These are phyloP conservation scores for Pterocarpus macrocarpus DNA, from an alignment of 306 rosid species.

Conservation along the genomic window DNA sequence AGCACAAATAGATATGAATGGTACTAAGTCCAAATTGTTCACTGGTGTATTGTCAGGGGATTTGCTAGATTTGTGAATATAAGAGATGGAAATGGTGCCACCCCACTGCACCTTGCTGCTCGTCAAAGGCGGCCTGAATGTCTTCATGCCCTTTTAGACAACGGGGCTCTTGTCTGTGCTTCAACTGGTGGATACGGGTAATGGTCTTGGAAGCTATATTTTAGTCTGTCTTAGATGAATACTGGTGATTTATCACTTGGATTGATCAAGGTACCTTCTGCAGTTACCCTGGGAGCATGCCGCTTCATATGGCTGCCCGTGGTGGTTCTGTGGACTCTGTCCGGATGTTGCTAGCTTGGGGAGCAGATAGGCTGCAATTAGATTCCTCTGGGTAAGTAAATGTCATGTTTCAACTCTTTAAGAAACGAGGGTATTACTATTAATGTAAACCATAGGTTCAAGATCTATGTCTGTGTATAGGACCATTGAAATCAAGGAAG, in stretches of 20 bases:
- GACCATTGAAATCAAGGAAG: conserved; percentile 9
- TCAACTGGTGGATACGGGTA: conserved; percentile 86
- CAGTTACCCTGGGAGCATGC: conserved; percentile 84
- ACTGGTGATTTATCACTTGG: conserved; percentile 30
- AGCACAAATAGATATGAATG: background rate
- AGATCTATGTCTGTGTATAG: background rate
- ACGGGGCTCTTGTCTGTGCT: conserved; percentile 90
- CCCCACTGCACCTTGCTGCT: conserved; percentile 90
- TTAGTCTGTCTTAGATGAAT: conserved; percentile 30
- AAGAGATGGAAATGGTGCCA: conserved; percentile 87
- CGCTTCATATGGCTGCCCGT: conserved; percentile 93
- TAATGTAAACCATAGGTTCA: background rate
- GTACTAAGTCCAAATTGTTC: conserved; percentile 9
- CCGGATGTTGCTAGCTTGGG: conserved; percentile 87
- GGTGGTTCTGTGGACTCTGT: conserved; percentile 87
- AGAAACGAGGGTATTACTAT: background rate
- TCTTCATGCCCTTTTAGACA: conserved; percentile 72
- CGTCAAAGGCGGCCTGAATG: conserved; percentile 73
- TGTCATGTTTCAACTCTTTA: background rate
- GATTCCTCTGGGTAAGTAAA: conserved; percentile 80
- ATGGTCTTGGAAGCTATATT: conserved; percentile 8
- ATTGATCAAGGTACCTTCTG: conserved; percentile 57
- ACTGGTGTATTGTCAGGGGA: conserved; percentile 69
- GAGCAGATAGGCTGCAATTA: conserved; percentile 86
- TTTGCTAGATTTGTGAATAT: conserved; percentile 89